Evolutionary conservation across 2,329 filamentous ascomycete genomes (phyloP).

Genomic region (Venturia oleaginea): DNA sequence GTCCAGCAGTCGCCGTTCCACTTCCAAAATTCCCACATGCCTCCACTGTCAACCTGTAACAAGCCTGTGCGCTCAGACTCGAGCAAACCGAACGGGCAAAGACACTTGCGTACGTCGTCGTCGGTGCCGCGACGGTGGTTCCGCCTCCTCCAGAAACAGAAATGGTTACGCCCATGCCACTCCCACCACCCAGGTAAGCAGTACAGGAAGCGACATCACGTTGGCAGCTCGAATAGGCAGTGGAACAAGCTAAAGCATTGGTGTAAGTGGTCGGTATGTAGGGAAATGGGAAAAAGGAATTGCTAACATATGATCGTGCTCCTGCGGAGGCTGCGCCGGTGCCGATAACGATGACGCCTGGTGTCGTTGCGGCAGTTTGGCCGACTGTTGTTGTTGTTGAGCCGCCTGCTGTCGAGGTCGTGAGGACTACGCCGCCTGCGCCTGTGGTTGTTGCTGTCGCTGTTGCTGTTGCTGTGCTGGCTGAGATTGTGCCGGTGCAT

Average conservation of each 20-base stretch:
- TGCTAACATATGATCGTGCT: slow-evolving; percentile 34
- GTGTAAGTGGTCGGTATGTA: slow-evolving; percentile 45
- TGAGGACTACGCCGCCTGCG: slow-evolving; percentile 11
- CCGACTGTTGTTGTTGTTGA: neutral
- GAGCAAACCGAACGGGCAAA: slow-evolving; percentile 12
- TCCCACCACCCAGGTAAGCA: slow-evolving; percentile 7
- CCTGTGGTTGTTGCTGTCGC: slow-evolving; percentile 11
- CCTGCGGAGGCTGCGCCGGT: slow-evolving; percentile 13
- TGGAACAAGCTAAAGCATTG: slow-evolving; percentile 42
- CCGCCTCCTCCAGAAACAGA: slow-evolving; percentile 11
- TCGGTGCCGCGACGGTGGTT: slow-evolving; percentile 11
- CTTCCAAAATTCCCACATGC: slow-evolving; percentile 14
- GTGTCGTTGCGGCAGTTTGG: slow-evolving; percentile 12
- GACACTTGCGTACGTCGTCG: slow-evolving; percentile 6
- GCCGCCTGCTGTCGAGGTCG: neutral
- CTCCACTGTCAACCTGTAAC: slow-evolving; percentile 10
- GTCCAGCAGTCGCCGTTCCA: neutral
- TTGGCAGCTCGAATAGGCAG: slow-evolving; percentile 45
- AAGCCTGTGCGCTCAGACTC: slow-evolving; percentile 14
- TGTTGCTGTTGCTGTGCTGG: slow-evolving; percentile 18
- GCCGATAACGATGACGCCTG: slow-evolving; percentile 18
- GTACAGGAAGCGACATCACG: slow-evolving; percentile 24
- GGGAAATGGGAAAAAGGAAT: slow-evolving; percentile 43
- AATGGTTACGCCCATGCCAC: slow-evolving; percentile 13
- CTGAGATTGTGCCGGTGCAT: slow-evolving; percentile 47